These are phyloP conservation scores for Xylariales sp. DNA, from an alignment of 2,329 filamentous ascomycete genomes.

Conservation along the genomic window DNA sequence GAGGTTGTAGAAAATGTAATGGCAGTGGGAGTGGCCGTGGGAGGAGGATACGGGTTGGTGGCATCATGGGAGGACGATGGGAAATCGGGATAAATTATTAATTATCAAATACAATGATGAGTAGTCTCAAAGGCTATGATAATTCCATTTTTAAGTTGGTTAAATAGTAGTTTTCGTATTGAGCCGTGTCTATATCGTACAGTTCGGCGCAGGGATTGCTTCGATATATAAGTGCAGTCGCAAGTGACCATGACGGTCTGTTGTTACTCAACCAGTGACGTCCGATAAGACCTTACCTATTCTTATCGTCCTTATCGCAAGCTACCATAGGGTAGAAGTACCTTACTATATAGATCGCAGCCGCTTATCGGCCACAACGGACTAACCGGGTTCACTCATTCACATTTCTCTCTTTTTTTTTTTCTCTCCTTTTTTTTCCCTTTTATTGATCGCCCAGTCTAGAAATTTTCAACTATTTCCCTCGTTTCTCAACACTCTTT, in stretches of 20 bases:
- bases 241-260: background rate
- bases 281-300: constrained; percentile 28
- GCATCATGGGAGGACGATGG: constrained; percentile 29
- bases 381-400: background rate
- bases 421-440: constrained; percentile 15
- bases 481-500: constrained; percentile 20
- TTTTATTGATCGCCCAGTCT: constrained; percentile 4
- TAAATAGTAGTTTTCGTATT: background rate
- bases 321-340: constrained; percentile 18
- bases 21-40: constrained; percentile 28
- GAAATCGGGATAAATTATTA: constrained; percentile 4
- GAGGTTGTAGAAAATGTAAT: constrained; percentile 29
- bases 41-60: constrained; percentile 31
- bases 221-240: constrained; percentile 1
- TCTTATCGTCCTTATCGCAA: constrained; percentile 14
- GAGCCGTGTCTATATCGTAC: constrained; percentile 17
- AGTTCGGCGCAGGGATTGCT: background rate
- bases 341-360: background rate
- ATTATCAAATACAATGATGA: background rate
- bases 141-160: constrained; percentile 29
- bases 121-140: constrained; percentile 22
- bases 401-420: background rate
- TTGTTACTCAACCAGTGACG: constrained; percentile 12
- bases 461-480: constrained; percentile 12
- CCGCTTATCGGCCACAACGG: constrained; percentile 27